Evolutionary conservation across 2,329 filamentous ascomycete species (phyloP).

Genomic region (Calonectria crousiana): DNA sequence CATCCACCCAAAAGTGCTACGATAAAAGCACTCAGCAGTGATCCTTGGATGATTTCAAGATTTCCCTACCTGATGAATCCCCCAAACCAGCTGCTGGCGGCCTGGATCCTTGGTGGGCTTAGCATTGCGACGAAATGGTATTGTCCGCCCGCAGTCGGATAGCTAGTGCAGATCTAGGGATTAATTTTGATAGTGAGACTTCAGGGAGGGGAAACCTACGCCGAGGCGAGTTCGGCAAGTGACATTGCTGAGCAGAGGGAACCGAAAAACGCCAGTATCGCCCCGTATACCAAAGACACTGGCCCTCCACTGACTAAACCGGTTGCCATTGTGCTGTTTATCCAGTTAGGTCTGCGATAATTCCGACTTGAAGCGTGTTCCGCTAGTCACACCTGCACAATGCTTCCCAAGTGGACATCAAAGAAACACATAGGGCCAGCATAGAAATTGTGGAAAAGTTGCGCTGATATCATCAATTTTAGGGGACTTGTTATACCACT

Average conservation of each 20-base stretch:
- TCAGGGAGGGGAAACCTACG: slow-evolving; percentile 1
- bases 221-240: slow-evolving; percentile 33
- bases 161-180: background rate
- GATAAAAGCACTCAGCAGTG: background rate
- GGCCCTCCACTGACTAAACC: slow-evolving; percentile 31
- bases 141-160: slow-evolving; percentile 31
- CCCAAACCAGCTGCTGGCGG: slow-evolving; percentile 28
- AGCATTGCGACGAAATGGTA: slow-evolving; percentile 34
- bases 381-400: slow-evolving; percentile 25
- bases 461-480: background rate
- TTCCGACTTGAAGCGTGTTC: too few species aligned
- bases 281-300: slow-evolving; percentile 32
- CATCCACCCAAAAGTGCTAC: slow-evolving; percentile 33
- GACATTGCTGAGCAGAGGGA: slow-evolving; percentile 36
- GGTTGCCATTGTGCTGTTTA: slow-evolving; percentile 28
- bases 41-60: background rate
- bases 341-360: background rate
- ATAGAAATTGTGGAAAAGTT: slow-evolving; percentile 32
- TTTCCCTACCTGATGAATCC: slow-evolving; percentile 31
- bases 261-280: slow-evolving; percentile 24
- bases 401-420: slow-evolving; percentile 39
- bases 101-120: background rate
- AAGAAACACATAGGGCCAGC: slow-evolving; percentile 23
- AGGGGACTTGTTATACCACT: too few species aligned
- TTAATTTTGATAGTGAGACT: too few species aligned